Base-by-base conservation (phyloP, 129 eudicot genomes). In the Gnaphalium uliginosum region DNA sequence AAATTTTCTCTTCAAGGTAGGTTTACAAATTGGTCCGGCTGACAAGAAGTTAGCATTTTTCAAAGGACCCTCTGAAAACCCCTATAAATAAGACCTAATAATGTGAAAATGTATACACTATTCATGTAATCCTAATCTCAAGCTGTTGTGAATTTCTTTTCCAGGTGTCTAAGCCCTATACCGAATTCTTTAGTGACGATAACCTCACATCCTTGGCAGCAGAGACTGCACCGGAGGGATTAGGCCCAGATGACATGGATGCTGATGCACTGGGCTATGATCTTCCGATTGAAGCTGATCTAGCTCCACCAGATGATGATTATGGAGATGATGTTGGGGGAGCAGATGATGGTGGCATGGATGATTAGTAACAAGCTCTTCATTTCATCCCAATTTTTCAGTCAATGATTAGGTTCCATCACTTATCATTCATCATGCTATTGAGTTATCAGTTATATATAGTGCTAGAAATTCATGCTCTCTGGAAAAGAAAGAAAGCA, bases 121-220 rank as follows among this genome's bases (percentile, higher is more conserved):
- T 46, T 19, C 18, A 14, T 27, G 13, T 39, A 37, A 18, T 65
- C 19, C 19, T 46, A 25, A 41, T 39, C 80, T 60, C 9, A 15
- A 66, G 56, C 71, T 41, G 15, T 25, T 75, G 10, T 54, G n/a
- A 54, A 51, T 19, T 29, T 41, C 7, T 39, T 18, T 62, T 72
- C 76, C 83, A 91, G 97, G 95, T 91, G 56, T 86, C 95, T 11
- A 88, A 91, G 87, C 95, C 95, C 10, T 91, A 88, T 43, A 33
- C 82, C 0, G 87, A 88, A 3, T 91, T 81, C 75, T 83, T 91
- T 53, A 83, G 83, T 27, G 90, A 88, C 0, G 81, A 62, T 15
- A 81, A 73, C 75, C 81, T 91, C 3, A 72, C 83, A 79, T 57
- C 86, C 1, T 76, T 88, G 95, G 78, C 79, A 73, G 83, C 51